Base-by-base conservation (phyloP, 345 rosid genomes). In the Mangifera indica region DNA sequence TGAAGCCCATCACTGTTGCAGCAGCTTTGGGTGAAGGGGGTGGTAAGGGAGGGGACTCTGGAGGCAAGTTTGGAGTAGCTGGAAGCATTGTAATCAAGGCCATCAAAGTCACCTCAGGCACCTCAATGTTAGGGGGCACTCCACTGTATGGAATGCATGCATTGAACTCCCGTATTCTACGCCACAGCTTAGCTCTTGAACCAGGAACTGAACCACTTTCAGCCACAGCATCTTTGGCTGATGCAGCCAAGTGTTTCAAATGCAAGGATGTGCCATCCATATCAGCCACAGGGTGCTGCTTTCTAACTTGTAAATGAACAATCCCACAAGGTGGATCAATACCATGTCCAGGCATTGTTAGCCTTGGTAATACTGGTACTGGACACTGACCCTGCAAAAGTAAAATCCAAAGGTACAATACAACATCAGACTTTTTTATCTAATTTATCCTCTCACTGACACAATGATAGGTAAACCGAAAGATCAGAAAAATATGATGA, bases 1-100 rank as follows among this genome's bases (percentile, higher is more conserved):
- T 79, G 72, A 95, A 95, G 40, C 99, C 99, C 86, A 92, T 91
- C 68, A 95, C 92, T 45, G 99, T 95, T 67, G 98, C 98, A 74
- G 99, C 99, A 72, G 98, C 99, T 84, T 95, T 95, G 40, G 99
- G 96, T 10, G 99, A 95, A 75, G 99, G 99, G 15, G 99, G 82
- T n/a, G 98, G 99, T 85, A 91, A 84, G 32, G 99, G 99, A 74
- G 89, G 94, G 72, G 93, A 84, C 68, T 95, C 98, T n/a, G 96
- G 93, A 75, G 98, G 97, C 70, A 91, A 87, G 83, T 85, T 89
- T 72, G 97, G 96, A 74, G 93, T 81, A 61, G 98, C 83, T 58
- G 99, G 99, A 72, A 95, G 96, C 98, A 95, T 89, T 70, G 98
- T 92, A 78, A 95, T 92, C 88, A 95, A 82, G 72, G 99, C 99